phyloP scores from a whole-genome alignment of 164 flowering plant genomes.

The Umbilicus rupestris region DNA sequence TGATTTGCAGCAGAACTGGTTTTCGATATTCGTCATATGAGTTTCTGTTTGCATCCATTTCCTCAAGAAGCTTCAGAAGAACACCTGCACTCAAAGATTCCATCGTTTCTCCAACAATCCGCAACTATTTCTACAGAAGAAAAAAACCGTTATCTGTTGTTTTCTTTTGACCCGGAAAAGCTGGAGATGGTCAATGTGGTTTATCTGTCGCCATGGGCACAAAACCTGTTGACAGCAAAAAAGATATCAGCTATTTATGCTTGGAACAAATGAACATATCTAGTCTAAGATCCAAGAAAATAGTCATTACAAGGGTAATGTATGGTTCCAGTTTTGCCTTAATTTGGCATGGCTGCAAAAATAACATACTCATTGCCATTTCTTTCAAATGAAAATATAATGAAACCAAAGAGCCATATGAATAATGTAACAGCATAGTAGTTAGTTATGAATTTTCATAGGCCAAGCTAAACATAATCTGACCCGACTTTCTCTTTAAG shows the following conservation, averaged over 20 bases:
- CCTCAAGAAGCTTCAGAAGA: slow-evolving; percentile 44
- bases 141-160: background rate
- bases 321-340: background rate
- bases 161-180: background rate
- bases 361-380: too few species aligned
- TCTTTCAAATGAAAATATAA: too few species aligned
- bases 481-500: too few species aligned
- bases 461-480: too few species aligned
- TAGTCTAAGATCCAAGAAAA: background rate
- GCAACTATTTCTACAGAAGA: too few species aligned
- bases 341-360: background rate
- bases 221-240: background rate
- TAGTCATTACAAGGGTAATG: background rate
- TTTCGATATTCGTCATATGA: slow-evolving; percentile 11
- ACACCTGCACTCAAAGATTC: slow-evolving; percentile 42
- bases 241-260: background rate
- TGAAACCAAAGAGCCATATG: too few species aligned
- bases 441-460: too few species aligned
- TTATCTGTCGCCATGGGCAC: background rate
- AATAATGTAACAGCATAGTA: too few species aligned
- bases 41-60: slow-evolving; percentile 25
- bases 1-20: slow-evolving; percentile 42
- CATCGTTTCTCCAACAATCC: slow-evolving; percentile 22
- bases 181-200: background rate
- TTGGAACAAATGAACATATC: background rate